A percentile compares a stretch with the other conserved stretches of the same genome.
phyloP scores from a whole-genome alignment of 2,329 filamentous ascomycete species.

The Penicillium sp. region DNA sequence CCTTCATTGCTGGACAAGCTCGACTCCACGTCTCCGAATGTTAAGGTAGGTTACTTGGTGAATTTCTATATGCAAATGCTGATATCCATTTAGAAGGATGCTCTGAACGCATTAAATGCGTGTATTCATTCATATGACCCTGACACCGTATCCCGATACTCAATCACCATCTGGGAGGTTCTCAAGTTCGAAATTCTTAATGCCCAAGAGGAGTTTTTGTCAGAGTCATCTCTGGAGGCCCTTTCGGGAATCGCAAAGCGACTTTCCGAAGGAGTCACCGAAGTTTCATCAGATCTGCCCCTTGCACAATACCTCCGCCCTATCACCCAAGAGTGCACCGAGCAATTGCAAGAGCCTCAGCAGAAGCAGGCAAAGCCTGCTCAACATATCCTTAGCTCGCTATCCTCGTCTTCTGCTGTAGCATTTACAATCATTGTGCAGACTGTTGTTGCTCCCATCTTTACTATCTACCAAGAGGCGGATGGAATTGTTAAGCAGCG shows the following conservation, averaged over 20 bases:
- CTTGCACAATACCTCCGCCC: slow-evolving; percentile 59
- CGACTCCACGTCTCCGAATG: slow-evolving; percentile 67
- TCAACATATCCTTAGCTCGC: slow-evolving; percentile 59
- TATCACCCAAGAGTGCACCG: slow-evolving; percentile 66
- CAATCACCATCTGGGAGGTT: slow-evolving; percentile 66
- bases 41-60: slow-evolving; percentile 51
- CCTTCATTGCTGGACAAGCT: slow-evolving; percentile 69
- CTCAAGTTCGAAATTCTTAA: slow-evolving; percentile 70
- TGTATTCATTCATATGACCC: slow-evolving; percentile 62
- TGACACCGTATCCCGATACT: slow-evolving; percentile 61
- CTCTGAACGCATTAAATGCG: slow-evolving; percentile 61
- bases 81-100: slow-evolving; percentile 54
- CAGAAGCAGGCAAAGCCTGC: slow-evolving; percentile 68
- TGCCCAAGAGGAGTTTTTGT: slow-evolving; percentile 65
- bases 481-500: slow-evolving; percentile 63
- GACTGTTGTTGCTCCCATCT: slow-evolving; percentile 57
- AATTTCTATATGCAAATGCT: background rate
- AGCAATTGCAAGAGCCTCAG: slow-evolving; percentile 67
- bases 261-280: slow-evolving; percentile 49
- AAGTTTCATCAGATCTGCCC: slow-evolving; percentile 42
- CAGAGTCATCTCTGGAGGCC: slow-evolving; percentile 58
- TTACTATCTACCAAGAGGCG: slow-evolving; percentile 61
- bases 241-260: slow-evolving; percentile 57
- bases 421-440: slow-evolving; percentile 59
- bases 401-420: slow-evolving; percentile 56